These are phyloP conservation scores for Austropuccinia psidii DNA, from an alignment of 1,284 basidiomycete species.

Conservation along the genomic window DNA sequence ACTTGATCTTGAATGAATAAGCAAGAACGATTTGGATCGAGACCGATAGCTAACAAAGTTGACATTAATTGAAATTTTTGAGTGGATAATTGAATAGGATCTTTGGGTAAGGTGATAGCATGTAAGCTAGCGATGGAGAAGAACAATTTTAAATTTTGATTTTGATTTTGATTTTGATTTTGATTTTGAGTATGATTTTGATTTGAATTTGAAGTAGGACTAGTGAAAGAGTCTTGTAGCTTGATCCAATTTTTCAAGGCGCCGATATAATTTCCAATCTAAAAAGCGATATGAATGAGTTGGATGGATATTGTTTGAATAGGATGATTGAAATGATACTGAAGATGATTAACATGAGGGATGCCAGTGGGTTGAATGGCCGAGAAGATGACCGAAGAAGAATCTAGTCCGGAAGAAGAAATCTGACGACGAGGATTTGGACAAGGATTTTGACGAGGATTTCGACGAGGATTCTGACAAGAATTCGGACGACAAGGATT, in stretches of 20 bases:
- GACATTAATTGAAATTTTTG: conserved; percentile 74
- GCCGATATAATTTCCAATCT: conserved; percentile 48
- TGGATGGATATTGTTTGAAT: background rate
- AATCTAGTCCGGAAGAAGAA: background rate
- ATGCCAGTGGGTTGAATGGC: conserved; percentile 78
- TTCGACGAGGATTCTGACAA: too few relatives aligned
- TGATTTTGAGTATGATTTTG: too few relatives aligned
- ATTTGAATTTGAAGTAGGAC: too few relatives aligned
- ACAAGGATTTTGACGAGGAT: too few relatives aligned
- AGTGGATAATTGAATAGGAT: conserved; percentile 58
- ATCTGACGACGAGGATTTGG: background rate
- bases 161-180: background rate
- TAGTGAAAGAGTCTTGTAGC: too few relatives aligned
- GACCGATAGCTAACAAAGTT: conserved; percentile 70
- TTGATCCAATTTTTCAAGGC: conserved; percentile 46
- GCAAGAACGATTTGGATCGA: conserved; percentile 67
- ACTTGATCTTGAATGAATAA: conserved; percentile 86
- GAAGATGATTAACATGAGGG: conserved; percentile 59
- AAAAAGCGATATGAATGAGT: background rate
- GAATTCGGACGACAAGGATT: too few relatives aligned
- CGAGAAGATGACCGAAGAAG: conserved; percentile 64
- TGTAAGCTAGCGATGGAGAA: conserved; percentile 90
- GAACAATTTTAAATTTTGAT: conserved; percentile 50
- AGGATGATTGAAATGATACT: background rate
- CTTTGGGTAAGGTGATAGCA: conserved; percentile 80